phyloP scores from a whole-genome alignment of 352 stramenopile genomes.

The Globisporangium barbulae region DNA sequence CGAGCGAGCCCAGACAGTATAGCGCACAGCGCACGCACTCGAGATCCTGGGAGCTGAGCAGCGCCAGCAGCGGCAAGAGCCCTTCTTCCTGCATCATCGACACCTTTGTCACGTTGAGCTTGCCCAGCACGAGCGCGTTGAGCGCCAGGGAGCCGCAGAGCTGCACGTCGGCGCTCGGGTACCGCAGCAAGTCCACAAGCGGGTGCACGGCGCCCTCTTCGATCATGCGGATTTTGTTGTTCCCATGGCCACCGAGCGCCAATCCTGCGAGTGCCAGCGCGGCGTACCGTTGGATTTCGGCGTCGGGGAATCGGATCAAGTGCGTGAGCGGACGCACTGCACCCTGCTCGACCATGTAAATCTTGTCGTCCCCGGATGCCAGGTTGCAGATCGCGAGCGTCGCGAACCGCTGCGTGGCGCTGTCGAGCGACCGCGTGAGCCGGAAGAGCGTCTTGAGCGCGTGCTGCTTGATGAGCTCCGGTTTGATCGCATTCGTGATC shows the following conservation, averaged over 20 bases:
- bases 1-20: slow-evolving; percentile 92
- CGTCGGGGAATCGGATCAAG: slow-evolving; percentile 92
- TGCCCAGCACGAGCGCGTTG: slow-evolving; percentile 89
- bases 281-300: slow-evolving; percentile 95
- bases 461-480: slow-evolving; percentile 80
- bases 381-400: slow-evolving; percentile 96
- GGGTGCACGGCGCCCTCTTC: slow-evolving; percentile 91
- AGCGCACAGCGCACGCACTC: slow-evolving; percentile 89
- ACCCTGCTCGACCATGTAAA: slow-evolving; percentile 89
- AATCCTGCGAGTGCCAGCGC: slow-evolving; percentile 91
- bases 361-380: slow-evolving; percentile 75
- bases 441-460: slow-evolving; percentile 90
- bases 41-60: slow-evolving; percentile 85
- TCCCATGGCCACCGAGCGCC: slow-evolving; percentile 89
- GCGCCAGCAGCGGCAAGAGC: slow-evolving; percentile 82
- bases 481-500: slow-evolving; percentile 79
- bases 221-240: slow-evolving; percentile 92
- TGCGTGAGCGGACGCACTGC: slow-evolving; percentile 93
- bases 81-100: slow-evolving; percentile 89
- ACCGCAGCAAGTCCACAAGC: slow-evolving; percentile 91
- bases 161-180: slow-evolving; percentile 93
- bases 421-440: slow-evolving; percentile 92
- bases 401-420: slow-evolving; percentile 92
- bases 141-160: slow-evolving; percentile 91
- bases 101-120: slow-evolving; percentile 84